phyloP scores from a whole-genome alignment of 768 basidiomycete genomes.

The Filobasidium floriforme region DNA sequence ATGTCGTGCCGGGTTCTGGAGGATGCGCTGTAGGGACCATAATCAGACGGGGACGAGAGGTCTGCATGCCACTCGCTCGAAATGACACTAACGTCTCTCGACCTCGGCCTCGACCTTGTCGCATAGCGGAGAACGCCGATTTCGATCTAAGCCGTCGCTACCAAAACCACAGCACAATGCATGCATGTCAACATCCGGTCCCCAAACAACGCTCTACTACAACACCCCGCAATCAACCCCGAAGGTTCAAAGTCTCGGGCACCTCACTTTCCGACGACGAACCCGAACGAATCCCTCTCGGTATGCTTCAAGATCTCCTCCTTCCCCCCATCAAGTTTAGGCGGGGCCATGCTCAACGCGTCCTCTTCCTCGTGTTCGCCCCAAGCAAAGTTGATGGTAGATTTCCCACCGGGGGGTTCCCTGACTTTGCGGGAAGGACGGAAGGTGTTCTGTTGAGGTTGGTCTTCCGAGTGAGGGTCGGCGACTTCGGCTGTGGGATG shows the following conservation, averaged over 20 bases:
- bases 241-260: constrained; percentile 18
- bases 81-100: too few relatives aligned
- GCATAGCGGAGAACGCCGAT: too few relatives aligned
- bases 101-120: too few relatives aligned
- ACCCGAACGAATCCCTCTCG: constrained; percentile 35
- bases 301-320: constrained; percentile 34
- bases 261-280: constrained; percentile 32
- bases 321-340: constrained; percentile 16
- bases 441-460: constrained; percentile 31
- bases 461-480: constrained; percentile 32
- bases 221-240: too few relatives aligned
- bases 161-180: too few relatives aligned
- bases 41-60: too few relatives aligned
- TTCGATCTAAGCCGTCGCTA: too few relatives aligned
- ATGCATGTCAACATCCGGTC: too few relatives aligned
- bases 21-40: too few relatives aligned
- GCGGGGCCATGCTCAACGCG: constrained; percentile 42
- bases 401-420: constrained; percentile 41
- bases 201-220: too few relatives aligned
- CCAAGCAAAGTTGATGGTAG: constrained; percentile 31
- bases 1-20: constrained; percentile 18
- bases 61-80: too few relatives aligned
- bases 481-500: constrained; percentile 38
- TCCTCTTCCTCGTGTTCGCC: constrained; percentile 43
- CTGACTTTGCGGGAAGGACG: constrained; percentile 41